A percentile compares a stretch with the other conserved stretches of the same genome.
phyloP scores from a whole-genome alignment of 345 rosid species.

The Moricandia moricandioides region DNA sequence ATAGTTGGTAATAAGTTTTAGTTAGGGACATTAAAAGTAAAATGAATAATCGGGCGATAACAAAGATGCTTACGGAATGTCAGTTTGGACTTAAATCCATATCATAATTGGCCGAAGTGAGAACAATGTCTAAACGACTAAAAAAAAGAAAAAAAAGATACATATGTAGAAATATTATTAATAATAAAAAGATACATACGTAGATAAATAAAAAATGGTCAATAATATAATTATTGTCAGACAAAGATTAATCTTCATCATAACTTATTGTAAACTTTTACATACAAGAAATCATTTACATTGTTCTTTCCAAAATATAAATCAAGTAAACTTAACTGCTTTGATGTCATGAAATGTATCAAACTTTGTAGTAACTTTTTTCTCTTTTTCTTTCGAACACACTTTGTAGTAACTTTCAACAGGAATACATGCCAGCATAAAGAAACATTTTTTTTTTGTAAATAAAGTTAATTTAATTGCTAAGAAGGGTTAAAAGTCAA shows the following conservation, averaged over 20 bases:
- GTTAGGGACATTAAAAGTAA: not conserved
- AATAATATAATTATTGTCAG: not conserved
- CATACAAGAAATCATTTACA: not conserved
- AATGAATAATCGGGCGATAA: not conserved
- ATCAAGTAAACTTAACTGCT: not conserved
- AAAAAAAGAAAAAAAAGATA: not conserved
- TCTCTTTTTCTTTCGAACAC: too few relatives aligned
- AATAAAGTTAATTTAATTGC: not conserved
- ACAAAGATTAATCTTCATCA: not conserved
- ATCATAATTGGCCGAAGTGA: constrained; percentile 13
- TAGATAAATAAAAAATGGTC: not conserved
- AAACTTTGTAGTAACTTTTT: not conserved
- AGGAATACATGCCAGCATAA: not conserved
- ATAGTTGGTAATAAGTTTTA: not conserved
- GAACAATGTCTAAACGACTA: not conserved
- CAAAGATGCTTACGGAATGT: constrained; percentile 3
- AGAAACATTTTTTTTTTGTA: not conserved
- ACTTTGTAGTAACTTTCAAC: not conserved
- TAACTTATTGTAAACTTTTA: not conserved
- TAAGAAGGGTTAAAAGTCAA: not conserved
- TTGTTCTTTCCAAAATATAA: not conserved
- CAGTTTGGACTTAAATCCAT: constrained; percentile 15
- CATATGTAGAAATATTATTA: not conserved
- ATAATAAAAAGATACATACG: not conserved
- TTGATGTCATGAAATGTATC: not conserved